Conservation (phyloP, 1,284 basidiomycete species). For the Rhodotorula sp. region DNA sequence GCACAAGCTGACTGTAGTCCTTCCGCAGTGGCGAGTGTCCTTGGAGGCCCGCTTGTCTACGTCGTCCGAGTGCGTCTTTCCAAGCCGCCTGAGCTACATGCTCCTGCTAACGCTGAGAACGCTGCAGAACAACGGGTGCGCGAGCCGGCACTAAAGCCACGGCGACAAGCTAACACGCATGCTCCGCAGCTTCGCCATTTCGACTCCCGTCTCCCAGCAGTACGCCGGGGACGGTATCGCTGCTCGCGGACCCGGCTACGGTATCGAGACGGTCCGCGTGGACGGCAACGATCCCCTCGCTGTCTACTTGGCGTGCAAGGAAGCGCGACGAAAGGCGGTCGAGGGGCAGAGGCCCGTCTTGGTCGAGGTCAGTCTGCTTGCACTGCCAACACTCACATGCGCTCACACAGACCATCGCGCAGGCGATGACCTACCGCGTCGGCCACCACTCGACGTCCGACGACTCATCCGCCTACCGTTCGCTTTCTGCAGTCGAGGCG, state of each 20-base stretch:
- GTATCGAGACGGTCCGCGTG: conserved; percentile 82
- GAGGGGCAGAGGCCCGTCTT: conserved; percentile 78
- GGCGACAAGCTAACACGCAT: conserved; percentile 40
- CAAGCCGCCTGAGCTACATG: not conserved
- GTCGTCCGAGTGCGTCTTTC: conserved; percentile 37
- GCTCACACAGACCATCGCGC: no score
- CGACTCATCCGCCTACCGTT: conserved; percentile 86
- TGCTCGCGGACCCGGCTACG: conserved; percentile 87
- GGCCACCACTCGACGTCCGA: conserved; percentile 96
- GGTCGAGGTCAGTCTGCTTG: conserved; percentile 55
- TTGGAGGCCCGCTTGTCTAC: conserved; percentile 49
- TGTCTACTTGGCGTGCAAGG: conserved; percentile 74
- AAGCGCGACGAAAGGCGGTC: conserved; percentile 73
- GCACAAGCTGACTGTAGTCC: not conserved
- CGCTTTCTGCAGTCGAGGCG: conserved; percentile 79
- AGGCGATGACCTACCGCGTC: conserved; percentile 91
- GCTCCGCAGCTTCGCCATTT: conserved; percentile 77
- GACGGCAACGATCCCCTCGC: conserved; percentile 93
- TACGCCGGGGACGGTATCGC: conserved; percentile 92
- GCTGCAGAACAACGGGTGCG: conserved; percentile 51
- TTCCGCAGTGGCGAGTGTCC: conserved; percentile 50
- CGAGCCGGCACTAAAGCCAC: no score
- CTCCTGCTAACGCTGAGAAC: no score
- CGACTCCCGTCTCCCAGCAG: conserved; percentile 85
- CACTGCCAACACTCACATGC: not conserved